These are phyloP conservation scores for Pseudocercospora fijiensis DNA, from an alignment of 2,329 filamentous ascomycete genomes.

Conservation along the genomic window DNA sequence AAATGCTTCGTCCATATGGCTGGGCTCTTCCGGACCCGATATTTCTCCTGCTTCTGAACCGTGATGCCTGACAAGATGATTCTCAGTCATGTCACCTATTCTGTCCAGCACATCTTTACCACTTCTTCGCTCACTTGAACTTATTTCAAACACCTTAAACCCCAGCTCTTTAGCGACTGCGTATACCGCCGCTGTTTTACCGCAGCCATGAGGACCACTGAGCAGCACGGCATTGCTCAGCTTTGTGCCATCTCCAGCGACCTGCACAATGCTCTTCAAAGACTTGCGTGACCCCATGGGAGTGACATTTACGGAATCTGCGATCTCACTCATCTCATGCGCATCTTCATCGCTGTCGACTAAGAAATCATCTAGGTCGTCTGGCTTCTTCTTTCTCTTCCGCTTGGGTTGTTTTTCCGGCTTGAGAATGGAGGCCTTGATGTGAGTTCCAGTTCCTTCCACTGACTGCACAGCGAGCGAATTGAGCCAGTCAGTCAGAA, in stretches of 20 bases:
- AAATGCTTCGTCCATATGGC: conserved; percentile 47
- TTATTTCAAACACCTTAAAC: conserved; percentile 95
- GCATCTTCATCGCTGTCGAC: conserved; percentile 75
- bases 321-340: conserved; percentile 66
- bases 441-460: conserved; percentile 56
- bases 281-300: conserved; percentile 7
- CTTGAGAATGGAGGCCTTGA: conserved; percentile 18
- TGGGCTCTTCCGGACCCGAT: conserved; percentile 39
- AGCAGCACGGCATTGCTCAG: conserved; percentile 77
- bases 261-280: conserved; percentile 43
- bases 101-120: conserved; percentile 88
- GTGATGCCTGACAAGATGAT: conserved; percentile 74
- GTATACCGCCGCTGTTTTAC: conserved; percentile 90
- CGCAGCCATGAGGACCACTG: conserved; percentile 84
- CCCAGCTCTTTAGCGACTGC: conserved; percentile 88
- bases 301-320: conserved; percentile 45
- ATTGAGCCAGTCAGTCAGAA: conserved; percentile 79
- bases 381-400: conserved; percentile 60
- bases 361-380: conserved; percentile 77
- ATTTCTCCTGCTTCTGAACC: conserved; percentile 29
- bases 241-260: conserved; percentile 41
- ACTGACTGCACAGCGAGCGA: conserved; percentile 75
- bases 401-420: conserved; percentile 49
- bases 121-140: conserved; percentile 75
- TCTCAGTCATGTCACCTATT: conserved; percentile 94